These are phyloP conservation scores for Xylaria sp. DNA, from an alignment of 2,329 filamentous ascomycete species.

Conservation along the genomic window DNA sequence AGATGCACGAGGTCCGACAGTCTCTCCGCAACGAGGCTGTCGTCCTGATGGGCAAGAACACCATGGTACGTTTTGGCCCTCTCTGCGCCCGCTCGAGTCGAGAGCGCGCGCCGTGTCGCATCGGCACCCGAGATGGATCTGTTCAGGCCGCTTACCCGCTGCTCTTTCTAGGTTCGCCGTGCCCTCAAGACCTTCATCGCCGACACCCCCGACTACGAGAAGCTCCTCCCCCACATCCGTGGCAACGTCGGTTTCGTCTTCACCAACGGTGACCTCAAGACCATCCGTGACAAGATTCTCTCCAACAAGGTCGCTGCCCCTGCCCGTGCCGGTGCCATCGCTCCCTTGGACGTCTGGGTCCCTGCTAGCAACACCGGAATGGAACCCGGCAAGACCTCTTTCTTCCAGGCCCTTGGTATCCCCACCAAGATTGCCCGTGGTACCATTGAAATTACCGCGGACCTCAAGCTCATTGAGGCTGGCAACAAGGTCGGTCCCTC, in stretches of 20 bases:
- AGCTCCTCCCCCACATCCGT: conserved; percentile 90
- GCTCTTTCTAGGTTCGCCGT: conserved; percentile 68
- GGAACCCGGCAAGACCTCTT: conserved; percentile 99
- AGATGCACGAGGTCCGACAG: conserved; percentile 99
- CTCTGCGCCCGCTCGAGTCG: background rate
- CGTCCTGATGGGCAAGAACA: conserved; percentile 99
- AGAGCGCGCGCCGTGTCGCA: background rate
- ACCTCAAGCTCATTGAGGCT: conserved; percentile 96
- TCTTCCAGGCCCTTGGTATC: conserved; percentile 99
- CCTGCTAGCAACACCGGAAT: conserved; percentile 99
- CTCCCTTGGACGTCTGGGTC: conserved; percentile 87
- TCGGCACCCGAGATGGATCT: background rate
- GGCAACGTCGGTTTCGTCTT: conserved; percentile 99
- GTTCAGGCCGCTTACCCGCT: background rate
- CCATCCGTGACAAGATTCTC: conserved; percentile 87
- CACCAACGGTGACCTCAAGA: conserved; percentile 95
- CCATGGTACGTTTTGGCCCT: conserved; percentile 59
- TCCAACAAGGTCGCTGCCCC: conserved; percentile 96
- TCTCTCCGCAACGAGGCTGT: conserved; percentile 86
- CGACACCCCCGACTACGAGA: conserved; percentile 96
- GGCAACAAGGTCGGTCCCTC: conserved; percentile 94
- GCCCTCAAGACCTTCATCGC: conserved; percentile 89
- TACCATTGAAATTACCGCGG: conserved; percentile 99
- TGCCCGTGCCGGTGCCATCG: conserved; percentile 94
- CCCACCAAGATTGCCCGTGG: conserved; percentile 99